Percentiles rank a stretch among this genome's conserved stretches.
Evolutionary conservation across 306 rosid genomes (phyloP).

Genomic region (Styphnolobium japonicum): DNA sequence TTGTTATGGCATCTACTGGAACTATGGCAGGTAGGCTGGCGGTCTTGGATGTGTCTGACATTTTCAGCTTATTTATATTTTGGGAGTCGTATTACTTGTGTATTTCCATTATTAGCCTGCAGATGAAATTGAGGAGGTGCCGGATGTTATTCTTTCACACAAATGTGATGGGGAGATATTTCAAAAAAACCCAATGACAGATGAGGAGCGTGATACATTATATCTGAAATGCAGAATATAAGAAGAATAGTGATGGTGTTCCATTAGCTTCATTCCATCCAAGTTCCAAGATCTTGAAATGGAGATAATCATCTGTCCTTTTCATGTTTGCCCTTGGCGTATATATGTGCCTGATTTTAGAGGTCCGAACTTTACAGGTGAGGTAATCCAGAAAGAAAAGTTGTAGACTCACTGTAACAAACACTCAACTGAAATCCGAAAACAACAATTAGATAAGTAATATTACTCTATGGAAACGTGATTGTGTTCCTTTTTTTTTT

Average conservation of each 20-base stretch:
- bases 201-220: slow-evolving; percentile 4
- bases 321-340: background rate
- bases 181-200: slow-evolving; percentile 6
- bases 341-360: background rate
- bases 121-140: slow-evolving; percentile 63
- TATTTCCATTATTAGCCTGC: slow-evolving; percentile 50
- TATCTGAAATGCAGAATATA: background rate
- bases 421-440: background rate
- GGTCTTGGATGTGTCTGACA: background rate
- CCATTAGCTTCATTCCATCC: background rate
- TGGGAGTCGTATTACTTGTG: background rate
- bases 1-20: slow-evolving; percentile 71
- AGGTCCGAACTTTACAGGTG: background rate
- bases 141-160: slow-evolving; percentile 42
- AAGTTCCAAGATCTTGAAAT: background rate
- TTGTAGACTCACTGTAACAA: background rate
- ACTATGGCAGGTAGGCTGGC: slow-evolving; percentile 57
- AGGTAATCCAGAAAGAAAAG: background rate
- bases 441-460: background rate
- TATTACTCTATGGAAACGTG: background rate
- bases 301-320: background rate
- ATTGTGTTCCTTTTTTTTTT: background rate
- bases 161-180: slow-evolving; percentile 31
- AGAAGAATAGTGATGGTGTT: background rate
- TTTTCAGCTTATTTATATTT: background rate